Evolutionary conservation across 495 filamentous ascomycete species (phyloP).

Genomic region (Thozetella sp.): DNA sequence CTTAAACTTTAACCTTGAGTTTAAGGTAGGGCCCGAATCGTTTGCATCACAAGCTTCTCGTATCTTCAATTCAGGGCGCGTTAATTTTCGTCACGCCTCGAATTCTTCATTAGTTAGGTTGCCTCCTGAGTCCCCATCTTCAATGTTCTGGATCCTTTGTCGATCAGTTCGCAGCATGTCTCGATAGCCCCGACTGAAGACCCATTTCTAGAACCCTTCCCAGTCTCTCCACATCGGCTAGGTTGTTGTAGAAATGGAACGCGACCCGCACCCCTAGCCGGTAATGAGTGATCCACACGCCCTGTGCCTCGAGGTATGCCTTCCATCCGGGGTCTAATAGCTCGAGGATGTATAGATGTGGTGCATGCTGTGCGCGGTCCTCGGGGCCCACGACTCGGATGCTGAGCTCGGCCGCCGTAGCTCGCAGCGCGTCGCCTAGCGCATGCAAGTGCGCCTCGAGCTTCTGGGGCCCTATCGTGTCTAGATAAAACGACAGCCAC

Average conservation of each 20-base stretch:
- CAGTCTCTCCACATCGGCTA: slow-evolving; percentile 18
- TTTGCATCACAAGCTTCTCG: too few relatives aligned
- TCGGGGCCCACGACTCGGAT: slow-evolving; percentile 11
- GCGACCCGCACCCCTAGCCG: slow-evolving; percentile 18
- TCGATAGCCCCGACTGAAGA: background rate
- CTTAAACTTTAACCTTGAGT: too few relatives aligned
- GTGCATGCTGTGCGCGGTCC: slow-evolving; percentile 9
- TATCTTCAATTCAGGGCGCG: too few relatives aligned
- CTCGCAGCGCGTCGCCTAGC: slow-evolving; percentile 8
- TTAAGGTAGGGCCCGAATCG: too few relatives aligned
- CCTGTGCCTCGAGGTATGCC: slow-evolving; percentile 3
- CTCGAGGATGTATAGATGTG: slow-evolving; percentile 19
- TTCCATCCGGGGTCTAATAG: slow-evolving; percentile 13
- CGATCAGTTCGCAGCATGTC: background rate
- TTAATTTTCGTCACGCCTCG: too few relatives aligned
- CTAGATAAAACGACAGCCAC: slow-evolving; percentile 16
- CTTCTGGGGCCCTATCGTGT: slow-evolving; percentile 12
- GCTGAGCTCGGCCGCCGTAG: slow-evolving; percentile 13
- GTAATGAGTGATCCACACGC: slow-evolving; percentile 12
- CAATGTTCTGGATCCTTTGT: too few relatives aligned
- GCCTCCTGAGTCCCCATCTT: too few relatives aligned
- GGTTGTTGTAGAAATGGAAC: slow-evolving; percentile 21
- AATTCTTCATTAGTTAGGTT: too few relatives aligned
- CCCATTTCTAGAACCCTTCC: slow-evolving; percentile 5
- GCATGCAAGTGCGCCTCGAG: slow-evolving; percentile 17